These are phyloP conservation scores for Tilletia caries DNA, from an alignment of 1,284 basidiomycete species.

Conservation along the genomic window DNA sequence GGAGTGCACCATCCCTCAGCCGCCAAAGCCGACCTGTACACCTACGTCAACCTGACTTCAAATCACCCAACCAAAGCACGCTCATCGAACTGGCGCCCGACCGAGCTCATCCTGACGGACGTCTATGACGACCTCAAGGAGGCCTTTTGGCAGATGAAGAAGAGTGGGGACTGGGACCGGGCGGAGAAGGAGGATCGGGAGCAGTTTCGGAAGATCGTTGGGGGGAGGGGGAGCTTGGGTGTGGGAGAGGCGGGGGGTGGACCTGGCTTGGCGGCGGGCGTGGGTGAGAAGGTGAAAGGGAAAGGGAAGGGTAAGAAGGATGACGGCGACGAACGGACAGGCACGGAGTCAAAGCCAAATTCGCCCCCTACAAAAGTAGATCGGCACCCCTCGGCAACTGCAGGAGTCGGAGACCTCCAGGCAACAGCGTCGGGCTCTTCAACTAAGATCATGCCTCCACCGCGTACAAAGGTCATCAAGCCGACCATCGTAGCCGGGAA, in stretches of 20 bases:
- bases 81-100: slow-evolving; percentile 4
- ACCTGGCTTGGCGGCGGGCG: neutral
- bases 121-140: neutral
- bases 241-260: neutral
- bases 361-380: too few species aligned
- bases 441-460: too few species aligned
- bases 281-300: neutral
- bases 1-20: neutral
- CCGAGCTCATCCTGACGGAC: slow-evolving; percentile 1
- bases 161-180: neutral
- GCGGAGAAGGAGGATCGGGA: neutral
- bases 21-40: slow-evolving; percentile 7
- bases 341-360: neutral
- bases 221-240: neutral
- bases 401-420: too few species aligned
- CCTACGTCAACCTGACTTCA: slow-evolving; percentile 2
- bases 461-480: too few species aligned
- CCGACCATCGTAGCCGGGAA: too few species aligned
- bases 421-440: too few species aligned
- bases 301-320: neutral
- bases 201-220: neutral
- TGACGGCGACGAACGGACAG: neutral
- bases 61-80: neutral
- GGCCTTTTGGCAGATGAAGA: neutral
- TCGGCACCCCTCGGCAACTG: too few species aligned